phyloP scores from a whole-genome alignment of 495 filamentous ascomycete species.

The Xylaria grammica region DNA sequence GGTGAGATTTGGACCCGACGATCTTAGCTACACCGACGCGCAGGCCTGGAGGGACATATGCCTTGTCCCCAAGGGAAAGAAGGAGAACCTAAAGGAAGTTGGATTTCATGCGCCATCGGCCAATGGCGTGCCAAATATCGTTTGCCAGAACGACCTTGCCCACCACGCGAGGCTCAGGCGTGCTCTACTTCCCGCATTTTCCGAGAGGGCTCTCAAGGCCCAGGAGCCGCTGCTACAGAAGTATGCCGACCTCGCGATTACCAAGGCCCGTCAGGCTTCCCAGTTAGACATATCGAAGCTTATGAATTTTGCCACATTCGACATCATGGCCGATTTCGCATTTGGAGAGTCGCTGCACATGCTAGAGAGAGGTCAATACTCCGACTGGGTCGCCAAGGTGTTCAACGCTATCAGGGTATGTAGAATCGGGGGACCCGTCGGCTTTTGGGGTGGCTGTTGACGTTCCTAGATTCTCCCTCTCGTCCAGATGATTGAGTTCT shows the following conservation, averaged over 20 bases:
- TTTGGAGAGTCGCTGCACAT: conserved; percentile 54
- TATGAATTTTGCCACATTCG: conserved; percentile 49
- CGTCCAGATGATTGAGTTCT: conserved; percentile 17
- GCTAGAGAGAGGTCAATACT: conserved; percentile 29
- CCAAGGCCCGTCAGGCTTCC: not conserved
- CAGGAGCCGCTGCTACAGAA: conserved; percentile 51
- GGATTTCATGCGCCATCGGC: conserved; percentile 17
- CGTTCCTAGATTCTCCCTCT: conserved; percentile 7
- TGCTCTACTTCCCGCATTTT: conserved; percentile 52
- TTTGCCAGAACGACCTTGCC: conserved; percentile 14
- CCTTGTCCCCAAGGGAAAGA: conserved; percentile 28
- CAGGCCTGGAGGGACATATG: conserved; percentile 58
- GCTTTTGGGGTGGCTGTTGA: not conserved
- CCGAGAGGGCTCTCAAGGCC: conserved; percentile 46
- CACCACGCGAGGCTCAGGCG: conserved; percentile 38
- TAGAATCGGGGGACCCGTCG: not conserved
- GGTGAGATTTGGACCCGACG: conserved; percentile 47
- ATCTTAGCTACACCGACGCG: conserved; percentile 47
- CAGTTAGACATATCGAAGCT: conserved; percentile 42
- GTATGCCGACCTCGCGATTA: conserved; percentile 48
- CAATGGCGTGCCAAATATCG: conserved; percentile 22
- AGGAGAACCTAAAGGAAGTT: conserved; percentile 25
- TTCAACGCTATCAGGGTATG: conserved; percentile 13
- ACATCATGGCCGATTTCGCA: conserved; percentile 55
- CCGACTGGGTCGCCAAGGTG: conserved; percentile 12